Percentiles rank a stretch among this genome's conserved stretches.
Conservation (phyloP, 1,284 basidiomycete species). For the Rhizoctonia solani region DNA sequence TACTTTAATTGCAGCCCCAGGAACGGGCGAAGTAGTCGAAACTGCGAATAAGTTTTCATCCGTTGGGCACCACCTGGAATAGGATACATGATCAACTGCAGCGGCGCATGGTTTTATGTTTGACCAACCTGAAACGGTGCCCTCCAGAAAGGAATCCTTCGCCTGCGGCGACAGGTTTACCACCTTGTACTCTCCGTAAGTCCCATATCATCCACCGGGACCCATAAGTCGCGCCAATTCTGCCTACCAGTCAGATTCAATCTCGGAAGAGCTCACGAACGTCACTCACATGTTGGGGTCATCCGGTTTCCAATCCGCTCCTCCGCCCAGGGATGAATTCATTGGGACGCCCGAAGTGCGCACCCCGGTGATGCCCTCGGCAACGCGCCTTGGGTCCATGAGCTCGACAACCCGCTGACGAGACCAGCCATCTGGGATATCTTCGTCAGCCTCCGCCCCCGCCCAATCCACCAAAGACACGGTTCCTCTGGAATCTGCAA, state of each 20-base stretch:
- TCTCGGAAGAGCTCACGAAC: neutral
- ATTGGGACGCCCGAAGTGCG: slow-evolving; percentile 20
- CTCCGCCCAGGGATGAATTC: slow-evolving; percentile 57
- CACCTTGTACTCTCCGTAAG: slow-evolving; percentile 66
- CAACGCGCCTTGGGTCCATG: slow-evolving; percentile 65
- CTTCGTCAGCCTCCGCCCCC: slow-evolving; percentile 59
- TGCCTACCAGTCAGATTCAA: slow-evolving; percentile 44
- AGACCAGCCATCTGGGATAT: slow-evolving; percentile 54
- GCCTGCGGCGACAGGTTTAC: slow-evolving; percentile 65
- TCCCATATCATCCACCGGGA: slow-evolving; percentile 74
- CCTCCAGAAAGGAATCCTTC: slow-evolving; percentile 67
- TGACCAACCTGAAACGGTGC: slow-evolving; percentile 62
- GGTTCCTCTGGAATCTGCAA: slow-evolving; percentile 71
- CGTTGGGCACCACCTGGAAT: slow-evolving; percentile 70
- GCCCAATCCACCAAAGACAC: slow-evolving; percentile 79
- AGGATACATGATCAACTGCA: slow-evolving; percentile 35
- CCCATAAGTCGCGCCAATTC: slow-evolving; percentile 73
- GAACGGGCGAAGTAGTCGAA: slow-evolving; percentile 57
- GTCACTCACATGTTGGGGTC: slow-evolving; percentile 66
- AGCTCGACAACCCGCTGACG: slow-evolving; percentile 69
- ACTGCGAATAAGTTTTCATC: slow-evolving; percentile 75
- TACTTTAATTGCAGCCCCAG: slow-evolving; percentile 68
- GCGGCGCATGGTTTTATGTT: slow-evolving; percentile 33
- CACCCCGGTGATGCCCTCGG: slow-evolving; percentile 55
- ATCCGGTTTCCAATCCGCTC: slow-evolving; percentile 68